A percentile compares a stretch with the other conserved stretches of the same genome.
Evolutionary conservation across 495 filamentous ascomycete species (phyloP).

Genomic region (Neurospora cerealis): DNA sequence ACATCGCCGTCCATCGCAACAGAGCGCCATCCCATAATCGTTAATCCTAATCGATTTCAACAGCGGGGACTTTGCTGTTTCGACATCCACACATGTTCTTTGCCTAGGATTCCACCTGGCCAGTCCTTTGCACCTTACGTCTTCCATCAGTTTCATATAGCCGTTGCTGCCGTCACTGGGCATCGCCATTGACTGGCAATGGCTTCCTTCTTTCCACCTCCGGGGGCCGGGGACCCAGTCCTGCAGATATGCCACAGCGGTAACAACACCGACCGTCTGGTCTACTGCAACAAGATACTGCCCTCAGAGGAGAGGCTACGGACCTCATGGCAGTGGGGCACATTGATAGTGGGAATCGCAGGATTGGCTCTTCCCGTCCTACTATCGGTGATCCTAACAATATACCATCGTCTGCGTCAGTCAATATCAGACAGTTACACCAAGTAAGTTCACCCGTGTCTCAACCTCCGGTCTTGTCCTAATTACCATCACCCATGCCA

Average conservation of each 20-base stretch:
- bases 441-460: neutral
- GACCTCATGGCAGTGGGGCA: slow-evolving; percentile 11
- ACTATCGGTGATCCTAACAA: neutral
- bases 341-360: slow-evolving; percentile 5
- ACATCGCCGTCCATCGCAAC: neutral
- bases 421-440: slow-evolving; percentile 1
- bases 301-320: slow-evolving; percentile 5
- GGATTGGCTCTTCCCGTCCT: slow-evolving; percentile 8
- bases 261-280: neutral
- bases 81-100: neutral
- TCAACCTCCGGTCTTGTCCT: neutral
- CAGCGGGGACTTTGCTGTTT: neutral
- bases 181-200: slow-evolving; percentile 3
- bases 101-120: neutral
- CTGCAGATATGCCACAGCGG: slow-evolving; percentile 7
- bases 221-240: slow-evolving; percentile 16
- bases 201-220: slow-evolving; percentile 18
- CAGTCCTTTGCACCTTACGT: neutral
- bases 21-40: neutral
- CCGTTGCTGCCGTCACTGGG: neutral
- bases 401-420: neutral
- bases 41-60: neutral
- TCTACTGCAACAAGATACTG: slow-evolving; percentile 18
- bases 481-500: neutral
- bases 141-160: neutral